Percentiles rank a stretch among this genome's conserved stretches.
phyloP scores from a whole-genome alignment of 2,329 filamentous ascomycete genomes.

The Karstenula rhodostoma region DNA sequence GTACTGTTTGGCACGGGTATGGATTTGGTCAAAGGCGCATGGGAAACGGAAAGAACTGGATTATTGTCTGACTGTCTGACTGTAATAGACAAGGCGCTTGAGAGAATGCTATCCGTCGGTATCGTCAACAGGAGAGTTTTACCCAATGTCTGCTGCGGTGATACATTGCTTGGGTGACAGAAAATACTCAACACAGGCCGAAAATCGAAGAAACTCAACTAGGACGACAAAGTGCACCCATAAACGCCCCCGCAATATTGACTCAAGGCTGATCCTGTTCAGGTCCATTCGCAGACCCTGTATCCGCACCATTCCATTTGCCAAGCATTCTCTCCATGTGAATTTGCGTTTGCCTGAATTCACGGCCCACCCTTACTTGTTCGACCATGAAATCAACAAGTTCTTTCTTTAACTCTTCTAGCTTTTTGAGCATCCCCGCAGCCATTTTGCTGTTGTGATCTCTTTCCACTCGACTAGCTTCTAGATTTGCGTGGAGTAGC shows the following conservation, averaged over 20 bases:
- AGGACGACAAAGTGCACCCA: too few species aligned
- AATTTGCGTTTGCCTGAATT: neutral
- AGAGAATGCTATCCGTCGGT: neutral
- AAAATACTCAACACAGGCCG: too few species aligned
- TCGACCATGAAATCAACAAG: neutral
- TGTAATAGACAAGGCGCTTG: neutral
- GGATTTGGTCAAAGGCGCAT: neutral
- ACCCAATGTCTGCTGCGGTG: too few species aligned
- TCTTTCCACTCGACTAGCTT: neutral
- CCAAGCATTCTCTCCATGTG: neutral
- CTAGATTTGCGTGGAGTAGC: neutral
- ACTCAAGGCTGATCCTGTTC: neutral
- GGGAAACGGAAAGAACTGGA: neutral
- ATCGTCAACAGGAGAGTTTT: too few species aligned
- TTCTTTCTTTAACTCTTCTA: neutral
- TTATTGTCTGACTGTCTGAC: neutral
- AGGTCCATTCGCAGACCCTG: neutral
- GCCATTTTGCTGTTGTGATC: neutral
- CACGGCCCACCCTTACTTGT: neutral
- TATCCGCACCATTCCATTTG: neutral
- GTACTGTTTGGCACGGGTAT: neutral
- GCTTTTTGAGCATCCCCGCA: neutral
- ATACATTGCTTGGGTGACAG: too few species aligned
- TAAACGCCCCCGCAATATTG: neutral
- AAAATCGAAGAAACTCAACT: too few species aligned